Conservation (phyloP, 2,329 filamentous ascomycete genomes). For the Zymoseptoria ardabiliae region DNA sequence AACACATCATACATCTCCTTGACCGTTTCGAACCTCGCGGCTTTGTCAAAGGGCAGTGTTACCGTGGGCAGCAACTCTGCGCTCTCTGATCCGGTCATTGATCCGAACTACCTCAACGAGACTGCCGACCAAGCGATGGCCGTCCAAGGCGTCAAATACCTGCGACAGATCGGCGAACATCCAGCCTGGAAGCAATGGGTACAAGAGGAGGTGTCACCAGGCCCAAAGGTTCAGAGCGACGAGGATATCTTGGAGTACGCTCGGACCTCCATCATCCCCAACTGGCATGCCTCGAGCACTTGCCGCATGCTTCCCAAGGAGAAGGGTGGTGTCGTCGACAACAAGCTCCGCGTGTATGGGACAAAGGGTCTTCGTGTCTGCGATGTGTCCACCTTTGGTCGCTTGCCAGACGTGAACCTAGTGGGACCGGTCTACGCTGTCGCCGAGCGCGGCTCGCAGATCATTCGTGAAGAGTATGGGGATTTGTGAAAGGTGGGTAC, state of each 20-base stretch:
- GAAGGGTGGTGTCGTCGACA: constrained; percentile 18
- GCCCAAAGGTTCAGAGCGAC: constrained; percentile 7
- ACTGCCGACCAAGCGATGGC: constrained; percentile 14
- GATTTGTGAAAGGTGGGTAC: constrained; percentile 1
- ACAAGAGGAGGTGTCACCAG: constrained; percentile 9
- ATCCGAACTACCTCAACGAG: constrained; percentile 15
- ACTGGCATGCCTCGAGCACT: constrained; percentile 17
- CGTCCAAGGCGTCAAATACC: constrained; percentile 12
- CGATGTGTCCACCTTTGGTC: constrained; percentile 15
- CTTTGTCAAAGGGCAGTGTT: constrained; percentile 5
- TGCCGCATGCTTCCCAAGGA: constrained; percentile 17
- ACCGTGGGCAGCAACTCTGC: constrained; percentile 4
- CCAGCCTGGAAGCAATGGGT: constrained; percentile 12
- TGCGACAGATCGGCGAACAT: constrained; percentile 10
- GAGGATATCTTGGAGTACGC: constrained; percentile 14
- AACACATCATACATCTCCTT: constrained; percentile 7
- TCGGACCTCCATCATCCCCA: constrained; percentile 11
- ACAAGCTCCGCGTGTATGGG: constrained; percentile 17
- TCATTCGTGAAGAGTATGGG: constrained; percentile 10
- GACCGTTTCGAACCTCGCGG: constrained; percentile 6
- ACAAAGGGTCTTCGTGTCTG: constrained; percentile 19
- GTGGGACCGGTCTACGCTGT: constrained; percentile 13
- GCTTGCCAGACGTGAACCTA: constrained; percentile 14
- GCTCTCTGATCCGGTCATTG: constrained; percentile 9
- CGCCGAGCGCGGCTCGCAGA: constrained; percentile 10